A percentile compares a stretch with the other conserved stretches of the same genome.
Evolutionary conservation across 148 eudicot genomes (phyloP).

Genomic region (Selenicereus undatus): DNA sequence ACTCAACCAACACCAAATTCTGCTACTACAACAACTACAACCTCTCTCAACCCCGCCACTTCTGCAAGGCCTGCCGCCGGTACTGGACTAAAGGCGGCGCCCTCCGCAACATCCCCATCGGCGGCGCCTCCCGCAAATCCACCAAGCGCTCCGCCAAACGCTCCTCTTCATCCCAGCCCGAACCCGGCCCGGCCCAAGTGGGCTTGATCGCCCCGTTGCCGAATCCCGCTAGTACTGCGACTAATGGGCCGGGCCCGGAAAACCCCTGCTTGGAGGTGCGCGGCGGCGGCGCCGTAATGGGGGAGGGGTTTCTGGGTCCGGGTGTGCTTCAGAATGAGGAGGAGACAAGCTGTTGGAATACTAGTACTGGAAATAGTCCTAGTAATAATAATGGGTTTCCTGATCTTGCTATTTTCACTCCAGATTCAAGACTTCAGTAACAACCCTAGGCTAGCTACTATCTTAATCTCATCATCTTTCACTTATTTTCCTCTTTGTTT

Average conservation of each 20-base stretch:
- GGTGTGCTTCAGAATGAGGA: slow-evolving; percentile 17
- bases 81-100: slow-evolving; percentile 98
- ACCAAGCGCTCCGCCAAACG: slow-evolving; percentile 36
- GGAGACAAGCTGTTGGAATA: slow-evolving; percentile 36
- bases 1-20: slow-evolving; percentile 59
- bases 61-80: slow-evolving; percentile 73
- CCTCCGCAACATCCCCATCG: slow-evolving; percentile 80
- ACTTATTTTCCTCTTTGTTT: not conserved
- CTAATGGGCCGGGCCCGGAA: slow-evolving; percentile 8
- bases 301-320: slow-evolving; percentile 24
- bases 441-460: no score
- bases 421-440: slow-evolving; percentile 52
- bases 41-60: slow-evolving; percentile 64
- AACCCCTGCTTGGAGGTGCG: slow-evolving; percentile 19
- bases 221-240: not conserved
- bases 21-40: slow-evolving; percentile 78
- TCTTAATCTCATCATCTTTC: not conserved
- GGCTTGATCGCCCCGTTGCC: not conserved
- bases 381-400: slow-evolving; percentile 45
- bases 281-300: not conserved
- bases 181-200: not conserved
- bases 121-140: slow-evolving; percentile 83
- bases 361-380: slow-evolving; percentile 1
- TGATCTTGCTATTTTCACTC: slow-evolving; percentile 61
- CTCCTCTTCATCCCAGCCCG: not conserved